Percentiles rank a stretch among this genome's conserved stretches.
Conservation (phyloP, 441 rosid species). For the Cnidoscolus chayamansa region DNA sequence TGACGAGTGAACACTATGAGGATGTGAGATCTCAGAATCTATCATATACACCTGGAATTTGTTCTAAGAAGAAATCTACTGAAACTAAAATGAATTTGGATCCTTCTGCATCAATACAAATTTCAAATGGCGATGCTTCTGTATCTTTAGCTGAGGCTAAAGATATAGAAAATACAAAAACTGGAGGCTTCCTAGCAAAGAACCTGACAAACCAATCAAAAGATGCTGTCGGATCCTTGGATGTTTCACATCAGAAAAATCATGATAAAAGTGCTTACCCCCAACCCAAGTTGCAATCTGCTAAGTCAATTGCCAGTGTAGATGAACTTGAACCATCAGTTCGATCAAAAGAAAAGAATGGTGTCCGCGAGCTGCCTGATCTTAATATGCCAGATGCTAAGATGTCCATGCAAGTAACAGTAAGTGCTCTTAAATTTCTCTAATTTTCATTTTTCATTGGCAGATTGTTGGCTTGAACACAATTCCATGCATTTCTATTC, state of each 20-base stretch:
- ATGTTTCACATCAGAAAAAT: conserved; percentile 45
- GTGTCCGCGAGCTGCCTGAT: conserved; percentile 47
- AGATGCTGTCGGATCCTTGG: conserved; percentile 47
- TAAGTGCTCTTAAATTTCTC: conserved; percentile 37
- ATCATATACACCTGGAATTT: conserved; percentile 38
- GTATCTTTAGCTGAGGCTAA: conserved; percentile 37
- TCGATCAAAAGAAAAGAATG: conserved; percentile 53
- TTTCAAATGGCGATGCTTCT: conserved; percentile 46
- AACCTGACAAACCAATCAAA: conserved; percentile 45
- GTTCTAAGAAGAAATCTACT: conserved; percentile 54
- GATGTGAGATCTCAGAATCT: conserved; percentile 47
- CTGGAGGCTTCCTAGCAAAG: conserved; percentile 43
- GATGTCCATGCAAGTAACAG: conserved; percentile 44
- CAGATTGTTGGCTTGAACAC: conserved; percentile 11
- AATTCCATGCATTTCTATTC: conserved; percentile 17
- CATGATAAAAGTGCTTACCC: conserved; percentile 47
- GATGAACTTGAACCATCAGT: conserved; percentile 42
- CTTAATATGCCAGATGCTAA: conserved; percentile 56
- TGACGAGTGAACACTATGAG: conserved; percentile 31
- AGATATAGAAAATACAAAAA: conserved; percentile 49
- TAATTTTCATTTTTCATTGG: not conserved
- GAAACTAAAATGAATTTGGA: conserved; percentile 46
- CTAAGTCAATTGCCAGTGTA: conserved; percentile 36
- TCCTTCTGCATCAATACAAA: conserved; percentile 39
- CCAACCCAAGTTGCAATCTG: conserved; percentile 49